phyloP scores from a whole-genome alignment of 768 basidiomycete species.

The Calocybe cyanea region DNA sequence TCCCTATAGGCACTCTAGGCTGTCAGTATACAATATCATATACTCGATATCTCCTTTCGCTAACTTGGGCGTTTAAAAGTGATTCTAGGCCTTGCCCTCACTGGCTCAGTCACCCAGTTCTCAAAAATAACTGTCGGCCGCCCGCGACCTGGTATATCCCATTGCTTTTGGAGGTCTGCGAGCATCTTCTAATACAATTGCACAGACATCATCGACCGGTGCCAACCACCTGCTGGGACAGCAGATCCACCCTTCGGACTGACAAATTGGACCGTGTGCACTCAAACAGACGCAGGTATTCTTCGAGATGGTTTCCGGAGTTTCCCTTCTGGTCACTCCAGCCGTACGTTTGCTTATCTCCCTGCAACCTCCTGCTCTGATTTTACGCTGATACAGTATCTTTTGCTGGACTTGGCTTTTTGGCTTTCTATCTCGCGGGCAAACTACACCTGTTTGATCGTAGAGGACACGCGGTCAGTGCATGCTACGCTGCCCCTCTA shows the following conservation, averaged over 20 bases:
- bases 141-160: constrained; percentile 74
- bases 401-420: constrained; percentile 89
- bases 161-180: not conserved
- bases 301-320: constrained; percentile 86
- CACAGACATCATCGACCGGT: constrained; percentile 63
- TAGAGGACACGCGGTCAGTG: constrained; percentile 63
- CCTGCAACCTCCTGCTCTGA: not conserved
- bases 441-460: constrained; percentile 89
- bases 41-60: not conserved
- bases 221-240: constrained; percentile 63
- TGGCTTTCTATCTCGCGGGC: constrained; percentile 85
- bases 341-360: constrained; percentile 46
- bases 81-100: constrained; percentile 67
- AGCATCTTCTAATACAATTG: no score
- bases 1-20: constrained; percentile 35
- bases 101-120: constrained; percentile 81
- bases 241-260: constrained; percentile 70
- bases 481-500: not conserved
- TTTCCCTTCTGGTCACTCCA: constrained; percentile 90
- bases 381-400: constrained; percentile 51
- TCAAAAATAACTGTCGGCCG: constrained; percentile 86
- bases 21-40: constrained; percentile 23
- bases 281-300: constrained; percentile 53
- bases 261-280: constrained; percentile 75
- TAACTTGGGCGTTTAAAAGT: constrained; percentile 33